phyloP scores from a whole-genome alignment of 805 yeast species.

The Hanseniaspora nectarophila region DNA sequence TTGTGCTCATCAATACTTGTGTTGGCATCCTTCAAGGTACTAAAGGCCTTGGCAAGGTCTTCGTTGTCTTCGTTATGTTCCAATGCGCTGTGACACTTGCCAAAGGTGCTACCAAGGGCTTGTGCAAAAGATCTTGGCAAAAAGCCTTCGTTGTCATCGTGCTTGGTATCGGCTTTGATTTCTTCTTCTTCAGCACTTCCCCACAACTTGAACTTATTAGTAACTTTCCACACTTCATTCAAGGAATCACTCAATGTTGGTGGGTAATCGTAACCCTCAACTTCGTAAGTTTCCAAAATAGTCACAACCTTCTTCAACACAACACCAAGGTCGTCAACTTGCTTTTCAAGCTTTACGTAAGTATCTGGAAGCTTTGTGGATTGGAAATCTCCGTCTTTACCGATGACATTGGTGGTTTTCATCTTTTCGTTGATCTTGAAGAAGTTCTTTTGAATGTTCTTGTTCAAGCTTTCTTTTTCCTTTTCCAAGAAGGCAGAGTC shows the following conservation, averaged over 20 bases:
- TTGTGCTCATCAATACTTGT: conserved; percentile 55
- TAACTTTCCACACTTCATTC: conserved; percentile 24
- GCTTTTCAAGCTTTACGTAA: conserved; percentile 53
- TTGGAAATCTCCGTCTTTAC: conserved; percentile 5
- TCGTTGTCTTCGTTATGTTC: conserved; percentile 36
- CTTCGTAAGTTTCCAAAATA: conserved; percentile 53
- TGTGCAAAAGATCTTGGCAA: conserved; percentile 66
- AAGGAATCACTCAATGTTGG: conserved; percentile 62
- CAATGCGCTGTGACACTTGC: conserved; percentile 32
- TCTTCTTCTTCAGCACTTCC: conserved; percentile 15
- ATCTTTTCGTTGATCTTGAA: conserved; percentile 13
- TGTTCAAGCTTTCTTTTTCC: conserved; percentile 9
- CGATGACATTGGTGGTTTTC: conserved; percentile 9
- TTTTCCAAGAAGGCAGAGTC: conserved; percentile 8
- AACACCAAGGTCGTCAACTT: conserved; percentile 51
- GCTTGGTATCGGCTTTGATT: conserved; percentile 1
- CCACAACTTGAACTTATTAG: conserved; percentile 22
- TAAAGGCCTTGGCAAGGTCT: conserved; percentile 33
- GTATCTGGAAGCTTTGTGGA: conserved; percentile 59
- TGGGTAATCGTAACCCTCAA: conserved; percentile 72
- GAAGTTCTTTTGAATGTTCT: conserved; percentile 14
- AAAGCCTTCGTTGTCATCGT: conserved; percentile 15
- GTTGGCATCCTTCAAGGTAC: conserved; percentile 44
- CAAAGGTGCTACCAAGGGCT: conserved; percentile 49
- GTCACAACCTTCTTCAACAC: conserved; percentile 43